phyloP scores from a whole-genome alignment of 2,329 filamentous ascomycete species.

The Aspergillus jensenii region DNA sequence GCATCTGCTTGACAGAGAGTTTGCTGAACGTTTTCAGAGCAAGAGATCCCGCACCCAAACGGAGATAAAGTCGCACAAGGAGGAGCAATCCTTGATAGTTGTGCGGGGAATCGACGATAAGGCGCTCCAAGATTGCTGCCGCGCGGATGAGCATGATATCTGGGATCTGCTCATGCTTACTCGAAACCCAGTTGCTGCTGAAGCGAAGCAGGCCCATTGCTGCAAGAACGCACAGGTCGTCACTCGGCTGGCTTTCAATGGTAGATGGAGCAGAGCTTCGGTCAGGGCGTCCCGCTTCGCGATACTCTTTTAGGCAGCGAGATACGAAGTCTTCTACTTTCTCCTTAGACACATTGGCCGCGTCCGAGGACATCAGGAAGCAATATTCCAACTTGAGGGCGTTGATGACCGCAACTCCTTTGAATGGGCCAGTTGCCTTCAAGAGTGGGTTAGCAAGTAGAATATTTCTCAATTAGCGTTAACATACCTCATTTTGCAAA shows the following conservation, averaged over 20 bases:
- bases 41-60: conserved; percentile 46
- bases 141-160: conserved; percentile 37
- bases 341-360: conserved; percentile 23
- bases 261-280: conserved; percentile 29
- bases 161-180: conserved; percentile 20
- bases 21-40: conserved; percentile 47
- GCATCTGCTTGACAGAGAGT: conserved; percentile 50
- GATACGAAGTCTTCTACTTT: conserved; percentile 38
- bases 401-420: conserved; percentile 40
- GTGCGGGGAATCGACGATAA: conserved; percentile 44
- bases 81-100: conserved; percentile 48
- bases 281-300: conserved; percentile 21
- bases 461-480: neutral
- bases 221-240: conserved; percentile 45
- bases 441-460: conserved; percentile 4
- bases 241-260: conserved; percentile 45
- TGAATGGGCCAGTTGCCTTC: conserved; percentile 23
- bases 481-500: conserved; percentile 26
- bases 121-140: conserved; percentile 39
- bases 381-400: conserved; percentile 46
- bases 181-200: conserved; percentile 19
- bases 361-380: conserved; percentile 35
- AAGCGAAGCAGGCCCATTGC: conserved; percentile 42
- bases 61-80: conserved; percentile 44
- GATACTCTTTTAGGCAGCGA: conserved; percentile 39